Evolutionary conservation across 306 rosid species (phyloP).

Genomic region (Gynostemma pentaphyllum): DNA sequence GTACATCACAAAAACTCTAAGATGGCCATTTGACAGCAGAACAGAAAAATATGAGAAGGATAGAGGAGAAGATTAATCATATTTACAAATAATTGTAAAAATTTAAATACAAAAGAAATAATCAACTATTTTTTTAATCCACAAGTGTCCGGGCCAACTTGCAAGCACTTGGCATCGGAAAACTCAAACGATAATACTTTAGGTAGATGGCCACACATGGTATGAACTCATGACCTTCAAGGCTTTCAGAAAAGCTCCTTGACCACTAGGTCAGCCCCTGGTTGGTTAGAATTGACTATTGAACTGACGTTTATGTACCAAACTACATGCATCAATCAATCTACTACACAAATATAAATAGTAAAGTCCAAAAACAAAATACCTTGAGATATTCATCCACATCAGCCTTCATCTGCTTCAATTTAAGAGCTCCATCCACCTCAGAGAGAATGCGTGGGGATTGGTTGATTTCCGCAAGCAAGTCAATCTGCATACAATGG

Average conservation of each 20-base stretch:
- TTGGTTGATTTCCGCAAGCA: slow-evolving; percentile 80
- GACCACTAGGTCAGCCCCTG: too few relatives aligned
- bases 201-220: too few relatives aligned
- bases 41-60: background rate
- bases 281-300: background rate
- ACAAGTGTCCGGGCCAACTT: too few relatives aligned
- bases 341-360: background rate
- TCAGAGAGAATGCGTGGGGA: slow-evolving; percentile 87
- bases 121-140: too few relatives aligned
- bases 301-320: background rate
- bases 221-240: too few relatives aligned
- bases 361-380: background rate
- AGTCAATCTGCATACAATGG: slow-evolving; percentile 58
- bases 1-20: background rate
- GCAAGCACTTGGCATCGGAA: too few relatives aligned
- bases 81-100: background rate
- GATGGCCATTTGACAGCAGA: background rate
- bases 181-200: too few relatives aligned
- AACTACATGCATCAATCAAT: background rate
- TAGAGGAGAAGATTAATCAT: background rate
- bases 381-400: slow-evolving; percentile 93
- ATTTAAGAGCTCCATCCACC: slow-evolving; percentile 79
- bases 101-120: background rate
- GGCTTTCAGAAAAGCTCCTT: too few relatives aligned
- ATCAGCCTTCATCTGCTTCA: slow-evolving; percentile 82